phyloP scores from a whole-genome alignment of 371 early-diverging fungal genomes.

The Paramicrosporidium saccamoebae region DNA sequence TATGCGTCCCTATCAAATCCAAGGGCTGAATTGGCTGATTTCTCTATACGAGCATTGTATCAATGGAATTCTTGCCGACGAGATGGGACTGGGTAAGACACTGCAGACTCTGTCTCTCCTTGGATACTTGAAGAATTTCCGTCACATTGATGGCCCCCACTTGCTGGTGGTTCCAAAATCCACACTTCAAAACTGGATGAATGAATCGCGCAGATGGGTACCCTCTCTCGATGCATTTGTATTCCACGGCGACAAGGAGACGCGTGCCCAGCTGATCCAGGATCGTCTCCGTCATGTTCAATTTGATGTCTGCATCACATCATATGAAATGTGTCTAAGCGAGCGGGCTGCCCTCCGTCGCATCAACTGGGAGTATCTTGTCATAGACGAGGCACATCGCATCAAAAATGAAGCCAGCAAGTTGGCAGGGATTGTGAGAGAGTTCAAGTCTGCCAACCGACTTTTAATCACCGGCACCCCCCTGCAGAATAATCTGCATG shows the following conservation, averaged over 20 bases:
- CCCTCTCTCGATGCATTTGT: conserved; percentile 64
- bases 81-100: conserved; percentile 98
- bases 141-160: conserved; percentile 41
- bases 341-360: conserved; percentile 55
- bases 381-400: conserved; percentile 97
- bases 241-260: conserved; percentile 73
- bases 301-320: conserved; percentile 83
- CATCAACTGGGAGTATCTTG: conserved; percentile 66
- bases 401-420: conserved; percentile 94
- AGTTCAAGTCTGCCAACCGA: conserved; percentile 51
- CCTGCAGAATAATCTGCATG: conserved; percentile 90
- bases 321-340: conserved; percentile 82
- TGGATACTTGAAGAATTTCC: conserved; percentile 57
- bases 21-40: conserved; percentile 96
- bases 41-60: conserved; percentile 85
- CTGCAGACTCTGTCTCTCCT: conserved; percentile 88
- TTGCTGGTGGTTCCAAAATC: conserved; percentile 90
- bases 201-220: conserved; percentile 72
- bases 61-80: conserved; percentile 96
- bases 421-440: conserved; percentile 62
- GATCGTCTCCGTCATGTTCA: conserved; percentile 16
- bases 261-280: conserved; percentile 19
- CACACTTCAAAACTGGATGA: conserved; percentile 88
- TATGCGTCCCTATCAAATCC: conserved; percentile 84
- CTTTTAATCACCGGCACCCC: conserved; percentile 97